Base-by-base conservation (phyloP, 495 filamentous ascomycete genomes). In the Acidomyces sp. region DNA sequence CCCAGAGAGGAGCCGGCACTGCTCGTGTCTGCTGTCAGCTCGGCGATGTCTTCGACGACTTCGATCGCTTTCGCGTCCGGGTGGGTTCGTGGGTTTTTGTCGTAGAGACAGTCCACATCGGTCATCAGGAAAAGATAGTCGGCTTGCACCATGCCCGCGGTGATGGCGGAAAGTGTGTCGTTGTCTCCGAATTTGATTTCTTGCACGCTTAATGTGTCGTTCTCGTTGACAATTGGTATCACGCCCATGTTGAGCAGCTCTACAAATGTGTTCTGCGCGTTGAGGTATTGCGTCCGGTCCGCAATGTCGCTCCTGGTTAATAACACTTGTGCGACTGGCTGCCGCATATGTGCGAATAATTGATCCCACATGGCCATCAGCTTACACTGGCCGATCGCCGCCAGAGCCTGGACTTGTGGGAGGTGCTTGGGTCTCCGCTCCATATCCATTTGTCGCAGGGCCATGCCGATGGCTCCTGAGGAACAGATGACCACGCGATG, bases 171-270 rank as follows among this genome's bases (percentile, higher is more conserved):
- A 21, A 97, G 65, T 11, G 90, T 97, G 62, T 97, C 90, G 52
- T 97, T 97, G 65, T 97, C 90, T 46, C 90, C 90, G 54, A 97
- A 97, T 71, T 96, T 96, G 58, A 97, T 96, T 74, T 97, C 90
- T 69, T 88, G 79, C 54, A 97, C 90, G 29, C 87, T 83, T 31
- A 97, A 62, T 4, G 92, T 97, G 60, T 97, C 90, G 59, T 97
- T 97, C 60, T 97, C 90, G 52, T 97, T 97, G 43, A 97, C 90
- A 48, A 97, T 94, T 2, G 90, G 92, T 45, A 97, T 90, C 10
- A 95, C 87, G 0, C 85, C 85, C 90, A 95, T 94, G 44, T 83
- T 75, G 24, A 97, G 68, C 16, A 97, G 68, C 59, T 93, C 85
- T 25, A 72, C 66, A 47, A 97, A 78, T 1, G 90, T 95, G 53